Conservation (phyloP, 1,284 basidiomycete species). For the Rhodotorula sp. region DNA sequence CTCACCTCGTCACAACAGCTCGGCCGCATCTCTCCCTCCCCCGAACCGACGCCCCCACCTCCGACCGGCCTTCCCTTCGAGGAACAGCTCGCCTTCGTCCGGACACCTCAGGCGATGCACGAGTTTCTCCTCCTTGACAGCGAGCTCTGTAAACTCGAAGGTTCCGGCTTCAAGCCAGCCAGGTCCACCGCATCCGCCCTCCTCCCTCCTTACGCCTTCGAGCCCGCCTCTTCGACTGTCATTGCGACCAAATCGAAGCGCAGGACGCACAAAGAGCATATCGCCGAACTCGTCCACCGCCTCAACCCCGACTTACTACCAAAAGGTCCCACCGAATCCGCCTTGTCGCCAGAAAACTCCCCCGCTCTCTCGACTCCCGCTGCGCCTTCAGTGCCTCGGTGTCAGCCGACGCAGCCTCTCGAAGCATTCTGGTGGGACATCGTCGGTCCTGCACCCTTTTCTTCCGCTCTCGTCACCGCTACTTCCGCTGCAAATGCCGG, state of each 20-base stretch:
- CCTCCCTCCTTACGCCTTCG: conserved; percentile 16
- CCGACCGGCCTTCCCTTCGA: conserved; percentile 44
- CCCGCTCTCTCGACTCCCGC: not conserved
- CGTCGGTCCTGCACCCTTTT: conserved; percentile 18
- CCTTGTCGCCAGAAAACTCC: not conserved
- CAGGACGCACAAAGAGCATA: not conserved
- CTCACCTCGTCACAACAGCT: conserved; percentile 5
- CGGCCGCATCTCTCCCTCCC: conserved; percentile 11
- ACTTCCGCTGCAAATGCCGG: not conserved
- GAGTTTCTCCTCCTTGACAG: conserved; percentile 36
- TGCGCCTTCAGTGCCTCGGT: not conserved
- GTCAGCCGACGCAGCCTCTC: conserved; percentile 28
- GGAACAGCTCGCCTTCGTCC: conserved; percentile 63
- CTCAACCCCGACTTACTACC: conserved; percentile 29
- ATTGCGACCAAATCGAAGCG: not conserved
- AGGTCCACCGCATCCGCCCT: conserved; percentile 8
- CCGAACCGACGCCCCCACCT: conserved; percentile 7
- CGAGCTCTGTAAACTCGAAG: conserved; percentile 33
- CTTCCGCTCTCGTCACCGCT: conserved; percentile 8
- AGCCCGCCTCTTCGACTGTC: not conserved
- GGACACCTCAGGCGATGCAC: conserved; percentile 73
- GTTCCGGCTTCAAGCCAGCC: conserved; percentile 18
- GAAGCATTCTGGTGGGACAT: conserved; percentile 41
- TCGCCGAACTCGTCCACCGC: conserved; percentile 18
- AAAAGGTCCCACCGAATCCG: not conserved